A percentile compares a stretch with the other conserved stretches of the same genome.
phyloP scores from a whole-genome alignment of 768 basidiomycete genomes.

The Macrolepiota fuliginosa region DNA sequence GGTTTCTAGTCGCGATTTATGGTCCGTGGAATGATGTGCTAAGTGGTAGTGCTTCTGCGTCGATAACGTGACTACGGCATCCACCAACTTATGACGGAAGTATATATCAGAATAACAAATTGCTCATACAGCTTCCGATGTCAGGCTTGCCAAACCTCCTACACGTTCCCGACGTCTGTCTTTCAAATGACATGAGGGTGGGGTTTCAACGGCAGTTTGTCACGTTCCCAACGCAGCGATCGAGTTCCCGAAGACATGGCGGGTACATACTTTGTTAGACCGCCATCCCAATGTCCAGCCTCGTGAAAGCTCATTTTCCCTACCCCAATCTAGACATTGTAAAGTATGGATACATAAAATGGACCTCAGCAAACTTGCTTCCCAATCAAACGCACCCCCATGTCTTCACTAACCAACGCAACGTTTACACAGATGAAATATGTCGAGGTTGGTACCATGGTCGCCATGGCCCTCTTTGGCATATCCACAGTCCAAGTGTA shows the following conservation, averaged over 20 bases:
- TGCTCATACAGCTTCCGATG: background rate
- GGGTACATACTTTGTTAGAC: background rate
- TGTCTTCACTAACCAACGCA: no score
- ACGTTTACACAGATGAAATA: background rate
- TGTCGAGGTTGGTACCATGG: background rate
- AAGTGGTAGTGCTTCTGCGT: no score
- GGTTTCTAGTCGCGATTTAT: no score
- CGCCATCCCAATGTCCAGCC: background rate
- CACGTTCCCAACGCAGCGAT: background rate
- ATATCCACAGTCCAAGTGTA: conserved; percentile 1
- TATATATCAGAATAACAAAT: no score
- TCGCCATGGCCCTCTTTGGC: background rate
- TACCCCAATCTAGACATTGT: background rate
- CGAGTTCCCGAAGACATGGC: background rate
- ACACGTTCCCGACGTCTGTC: background rate
- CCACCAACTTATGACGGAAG: no score
- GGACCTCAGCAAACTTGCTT: background rate
- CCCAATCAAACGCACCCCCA: background rate
- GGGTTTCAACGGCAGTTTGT: background rate
- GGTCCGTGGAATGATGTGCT: no score
- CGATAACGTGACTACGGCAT: no score
- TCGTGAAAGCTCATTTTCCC: background rate
- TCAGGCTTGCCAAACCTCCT: background rate
- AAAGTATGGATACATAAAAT: background rate
- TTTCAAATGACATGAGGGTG: background rate